Evolutionary conservation across 768 basidiomycete genomes (phyloP).

Genomic region (Agaricus blazei): DNA sequence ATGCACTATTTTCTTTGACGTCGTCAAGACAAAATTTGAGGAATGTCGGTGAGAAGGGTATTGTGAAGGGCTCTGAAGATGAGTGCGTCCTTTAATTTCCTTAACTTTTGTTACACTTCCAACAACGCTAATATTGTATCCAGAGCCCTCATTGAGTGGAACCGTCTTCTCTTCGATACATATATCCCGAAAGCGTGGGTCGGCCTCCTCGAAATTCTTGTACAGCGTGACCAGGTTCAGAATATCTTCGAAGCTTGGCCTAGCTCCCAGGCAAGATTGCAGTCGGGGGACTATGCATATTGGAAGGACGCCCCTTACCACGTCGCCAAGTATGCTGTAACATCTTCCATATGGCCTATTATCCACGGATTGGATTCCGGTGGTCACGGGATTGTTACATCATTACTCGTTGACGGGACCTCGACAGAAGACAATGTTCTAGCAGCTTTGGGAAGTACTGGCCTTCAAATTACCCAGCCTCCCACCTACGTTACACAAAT

Average conservation of each 20-base stretch:
- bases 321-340: conserved; percentile 23
- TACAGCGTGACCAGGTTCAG: conserved; percentile 14
- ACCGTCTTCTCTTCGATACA: conserved; percentile 35
- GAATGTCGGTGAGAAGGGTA: conserved; percentile 34
- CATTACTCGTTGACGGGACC: conserved; percentile 22
- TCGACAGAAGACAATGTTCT: conserved; percentile 18
- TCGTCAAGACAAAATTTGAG: conserved; percentile 38
- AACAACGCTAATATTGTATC: neutral
- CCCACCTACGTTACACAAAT: conserved; percentile 29
- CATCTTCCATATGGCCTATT: conserved; percentile 30
- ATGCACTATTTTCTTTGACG: conserved; percentile 43
- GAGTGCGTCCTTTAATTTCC: conserved; percentile 25
- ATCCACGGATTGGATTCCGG: conserved; percentile 8
- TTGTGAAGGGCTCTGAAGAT: conserved; percentile 32
- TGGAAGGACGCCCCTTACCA: conserved; percentile 28
- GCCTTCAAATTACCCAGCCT: conserved; percentile 29
- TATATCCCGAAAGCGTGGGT: conserved; percentile 44
- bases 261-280: conserved; percentile 20
- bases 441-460: conserved; percentile 24
- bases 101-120: neutral
- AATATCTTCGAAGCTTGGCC: conserved; percentile 39
- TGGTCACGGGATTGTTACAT: neutral
- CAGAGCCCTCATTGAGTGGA: conserved; percentile 46
- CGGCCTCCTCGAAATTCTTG: conserved; percentile 25
- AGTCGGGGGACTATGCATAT: conserved; percentile 35